Percentiles rank a stretch among this genome's conserved stretches.
These are phyloP conservation scores for Sporothrix schenckii DNA, from an alignment of 2,329 filamentous ascomycete species.

Conservation along the genomic window DNA sequence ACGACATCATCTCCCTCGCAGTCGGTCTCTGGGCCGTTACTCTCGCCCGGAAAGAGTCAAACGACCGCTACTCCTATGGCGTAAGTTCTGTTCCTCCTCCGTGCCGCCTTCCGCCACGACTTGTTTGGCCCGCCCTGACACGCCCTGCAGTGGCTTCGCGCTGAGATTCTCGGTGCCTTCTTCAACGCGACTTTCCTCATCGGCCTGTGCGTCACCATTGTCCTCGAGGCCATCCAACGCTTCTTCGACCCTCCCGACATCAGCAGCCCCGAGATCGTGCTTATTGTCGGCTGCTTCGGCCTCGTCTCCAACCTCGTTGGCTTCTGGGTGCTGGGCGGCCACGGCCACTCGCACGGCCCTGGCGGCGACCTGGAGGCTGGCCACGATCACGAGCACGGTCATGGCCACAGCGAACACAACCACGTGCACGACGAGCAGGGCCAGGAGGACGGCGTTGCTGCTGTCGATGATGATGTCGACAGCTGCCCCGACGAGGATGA, in stretches of 20 bases:
- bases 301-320: constrained; percentile 87
- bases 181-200: constrained; percentile 98
- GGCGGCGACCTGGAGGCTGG: constrained; percentile 50
- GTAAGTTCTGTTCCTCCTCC: constrained; percentile 54
- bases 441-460: constrained; percentile 47
- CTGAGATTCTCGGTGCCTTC: constrained; percentile 92
- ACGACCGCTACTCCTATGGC: constrained; percentile 93
- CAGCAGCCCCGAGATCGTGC: constrained; percentile 79
- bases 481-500: constrained; percentile 57
- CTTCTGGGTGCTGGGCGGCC: constrained; percentile 88
- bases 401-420: constrained; percentile 41
- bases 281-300: constrained; percentile 85
- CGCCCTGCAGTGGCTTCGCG: constrained; percentile 79
- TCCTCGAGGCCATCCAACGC: constrained; percentile 90
- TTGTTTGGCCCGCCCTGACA: neutral
- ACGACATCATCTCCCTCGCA: constrained; percentile 92
- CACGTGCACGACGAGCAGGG: constrained; percentile 33
- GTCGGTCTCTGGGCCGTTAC: constrained; percentile 96
- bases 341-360: constrained; percentile 77
- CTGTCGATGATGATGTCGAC: constrained; percentile 49
- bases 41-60: constrained; percentile 79
- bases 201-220: constrained; percentile 92
- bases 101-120: too few species aligned
- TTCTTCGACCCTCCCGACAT: constrained; percentile 91
- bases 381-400: constrained; percentile 48